Percentiles rank a stretch among this genome's conserved stretches.
Conservation (phyloP, 768 basidiomycete genomes). For the Lentinula aciculospora region DNA sequence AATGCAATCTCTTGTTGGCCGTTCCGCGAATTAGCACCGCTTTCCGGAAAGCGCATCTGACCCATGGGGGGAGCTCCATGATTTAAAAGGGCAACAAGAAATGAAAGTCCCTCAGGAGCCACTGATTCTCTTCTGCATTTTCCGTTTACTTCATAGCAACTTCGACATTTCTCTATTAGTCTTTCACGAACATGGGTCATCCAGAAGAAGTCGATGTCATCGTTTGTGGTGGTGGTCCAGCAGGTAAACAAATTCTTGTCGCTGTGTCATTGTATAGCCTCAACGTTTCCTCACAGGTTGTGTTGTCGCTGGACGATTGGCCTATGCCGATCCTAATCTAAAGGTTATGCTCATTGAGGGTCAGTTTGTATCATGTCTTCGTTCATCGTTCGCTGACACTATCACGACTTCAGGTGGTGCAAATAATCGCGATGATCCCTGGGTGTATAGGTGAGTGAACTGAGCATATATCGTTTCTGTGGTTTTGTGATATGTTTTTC, state of each 20-base stretch:
- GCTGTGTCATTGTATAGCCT: neutral
- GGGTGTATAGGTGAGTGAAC: constrained; percentile 53
- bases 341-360: constrained; percentile 77
- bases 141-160: too few relatives aligned
- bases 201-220: constrained; percentile 66
- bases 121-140: neutral
- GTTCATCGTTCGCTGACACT: neutral
- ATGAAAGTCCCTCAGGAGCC: neutral
- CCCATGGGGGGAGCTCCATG: neutral
- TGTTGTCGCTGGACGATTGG: constrained; percentile 64
- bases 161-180: neutral
- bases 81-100: neutral
- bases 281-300: constrained; percentile 33
- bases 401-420: constrained; percentile 41
- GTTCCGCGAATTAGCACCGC: neutral
- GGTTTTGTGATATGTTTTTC: neutral
- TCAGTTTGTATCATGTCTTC: constrained; percentile 14
- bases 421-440: constrained; percentile 70
- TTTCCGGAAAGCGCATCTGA: neutral
- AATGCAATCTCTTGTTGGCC: neutral
- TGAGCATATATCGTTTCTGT: neutral
- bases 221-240: constrained; percentile 64
- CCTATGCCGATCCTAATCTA: constrained; percentile 64
- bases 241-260: constrained; percentile 28
- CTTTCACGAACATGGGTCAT: neutral